Evolutionary conservation across 768 basidiomycete genomes (phyloP), one percentile per base, ranked within the genome.

Genomic region (Xanthoconium stramineum): DNA sequence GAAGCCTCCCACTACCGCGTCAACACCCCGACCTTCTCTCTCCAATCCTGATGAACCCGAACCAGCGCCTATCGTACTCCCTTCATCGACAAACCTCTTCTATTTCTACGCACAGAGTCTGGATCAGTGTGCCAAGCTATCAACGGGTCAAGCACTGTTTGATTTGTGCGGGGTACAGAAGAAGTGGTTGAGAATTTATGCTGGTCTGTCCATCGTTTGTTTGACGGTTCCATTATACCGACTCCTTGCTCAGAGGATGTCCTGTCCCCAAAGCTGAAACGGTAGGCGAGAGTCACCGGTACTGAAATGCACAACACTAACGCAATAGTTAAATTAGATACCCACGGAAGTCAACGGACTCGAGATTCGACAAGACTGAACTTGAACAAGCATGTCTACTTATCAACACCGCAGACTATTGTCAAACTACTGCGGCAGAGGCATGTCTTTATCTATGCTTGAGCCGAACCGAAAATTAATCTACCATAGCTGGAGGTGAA

Each of bases 391-490:
- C 91, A 0, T 94, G 92, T 67, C 75, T 93, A n/a, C 74, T 96
- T 28, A 86, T 99, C 66, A 98, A 99, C 65, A 99, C 97, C 0
- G 96, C 95, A 1, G 95, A 98, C 67, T 99, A 98, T 68, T 99
- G 97, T 66, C 90, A 94, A 60, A 84, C 83, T 1, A 99, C 96
- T 3, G 91, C 95, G 1, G 66, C 84, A 19, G 93, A 97, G 82
- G 94, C 88, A 63, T 11, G 76, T 56, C 12, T 50, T 33, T 2
- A 36, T 47, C 19, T 13, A 9, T 38, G 10, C 36, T 40, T 19
- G 1, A 24, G 20, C 14, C 10, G 3, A 39, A 52, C 35, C 19
- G 32, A 52, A 42, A 19, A 32, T 47, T 58, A 12, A 64, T 28
- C 1, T 43, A 14, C 28, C 14, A 24, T 66, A 98, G 93, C 80